These are phyloP conservation scores for Byssothecium circinans DNA, from an alignment of 2,329 filamentous ascomycete genomes.

Conservation along the genomic window DNA sequence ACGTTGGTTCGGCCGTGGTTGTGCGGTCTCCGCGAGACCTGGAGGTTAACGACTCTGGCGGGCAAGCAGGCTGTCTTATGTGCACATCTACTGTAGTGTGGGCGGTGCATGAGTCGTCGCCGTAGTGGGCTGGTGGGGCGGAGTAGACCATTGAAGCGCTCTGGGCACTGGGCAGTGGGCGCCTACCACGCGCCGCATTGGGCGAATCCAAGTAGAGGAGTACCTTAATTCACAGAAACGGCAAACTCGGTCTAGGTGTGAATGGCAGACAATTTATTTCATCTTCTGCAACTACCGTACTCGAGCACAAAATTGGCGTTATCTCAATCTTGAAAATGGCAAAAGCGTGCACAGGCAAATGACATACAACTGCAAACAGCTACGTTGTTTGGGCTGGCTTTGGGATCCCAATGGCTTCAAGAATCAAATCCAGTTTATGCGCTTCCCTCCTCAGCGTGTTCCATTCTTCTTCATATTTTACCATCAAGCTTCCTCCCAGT, in stretches of 20 bases:
- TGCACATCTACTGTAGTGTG: not conserved
- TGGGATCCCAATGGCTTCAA: conserved; percentile 44
- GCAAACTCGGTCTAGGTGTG: too few relatives aligned
- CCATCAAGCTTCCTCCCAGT: conserved; percentile 61
- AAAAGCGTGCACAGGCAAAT: too few relatives aligned
- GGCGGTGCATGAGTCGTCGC: not conserved
- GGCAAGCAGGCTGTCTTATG: too few relatives aligned
- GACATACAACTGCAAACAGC: too few relatives aligned
- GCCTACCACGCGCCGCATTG: not conserved
- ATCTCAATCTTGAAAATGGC: too few relatives aligned
- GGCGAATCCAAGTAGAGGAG: too few relatives aligned
- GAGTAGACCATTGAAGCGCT: too few relatives aligned
- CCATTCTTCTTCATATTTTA: conserved; percentile 59
- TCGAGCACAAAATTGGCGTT: too few relatives aligned
- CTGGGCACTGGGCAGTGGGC: not conserved
- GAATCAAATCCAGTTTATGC: conserved; percentile 47
- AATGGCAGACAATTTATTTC: too few relatives aligned
- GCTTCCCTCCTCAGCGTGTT: conserved; percentile 48
- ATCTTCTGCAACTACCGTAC: too few relatives aligned
- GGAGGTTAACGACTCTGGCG: too few relatives aligned
- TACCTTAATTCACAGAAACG: too few relatives aligned
- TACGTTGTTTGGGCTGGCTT: conserved; percentile 1
- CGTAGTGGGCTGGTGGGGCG: not conserved
- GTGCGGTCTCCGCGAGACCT: not conserved
- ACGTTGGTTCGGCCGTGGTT: conserved; percentile 10